Base-by-base conservation (phyloP, 306 rosid species). In the Vigna mungo region DNA sequence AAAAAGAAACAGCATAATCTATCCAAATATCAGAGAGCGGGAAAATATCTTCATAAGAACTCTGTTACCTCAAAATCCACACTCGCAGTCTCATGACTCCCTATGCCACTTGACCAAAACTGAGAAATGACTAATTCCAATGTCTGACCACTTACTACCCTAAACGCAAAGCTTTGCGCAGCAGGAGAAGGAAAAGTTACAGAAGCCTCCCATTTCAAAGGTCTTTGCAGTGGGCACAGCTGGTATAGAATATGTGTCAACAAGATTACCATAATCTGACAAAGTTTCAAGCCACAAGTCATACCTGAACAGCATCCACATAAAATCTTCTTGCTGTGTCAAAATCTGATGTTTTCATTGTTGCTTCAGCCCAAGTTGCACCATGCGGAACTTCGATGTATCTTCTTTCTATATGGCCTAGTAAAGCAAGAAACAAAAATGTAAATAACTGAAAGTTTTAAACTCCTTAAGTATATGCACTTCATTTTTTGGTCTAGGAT, bases 81-180 rank as follows among this genome's bases (percentile, higher is more conserved):
- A 77, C 61, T 80, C 43, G 97, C 86, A 34, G 90, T 77, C 80
- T 85, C 97, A 62, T 84, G 89, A 82, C 98, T 92, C 77, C 97
- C 98, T 78, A 88, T 79, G 80, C 98, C 98, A 67, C 98, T 95
- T 53, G 90, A 92, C 98, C 98, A 95, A 85, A 95, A 89, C 87
- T 92, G 98, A 70, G 98, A 82, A 62, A 95, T 79, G 59, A 85
- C 96, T 64, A 95, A 81, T 84, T 95, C 98, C 90, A 95, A 74
- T 37, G 98, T 95, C 68, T 91, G 98, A 71, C 98, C 97, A 37
- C 92, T 97, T 72, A 83, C 91, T 82, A 95, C 97, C 41, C 78
- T 86, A 84, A 95, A 89, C 78, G 92, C 84, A 86, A 95, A 95
- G 84, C 83, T 86, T 82, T 95, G 90, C 74, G 92, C 65, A 65